Evolutionary conservation across 2,329 filamentous ascomycete genomes (phyloP), one percentile per base, ranked within the genome.

Genomic region (Botrytis byssoidea): DNA sequence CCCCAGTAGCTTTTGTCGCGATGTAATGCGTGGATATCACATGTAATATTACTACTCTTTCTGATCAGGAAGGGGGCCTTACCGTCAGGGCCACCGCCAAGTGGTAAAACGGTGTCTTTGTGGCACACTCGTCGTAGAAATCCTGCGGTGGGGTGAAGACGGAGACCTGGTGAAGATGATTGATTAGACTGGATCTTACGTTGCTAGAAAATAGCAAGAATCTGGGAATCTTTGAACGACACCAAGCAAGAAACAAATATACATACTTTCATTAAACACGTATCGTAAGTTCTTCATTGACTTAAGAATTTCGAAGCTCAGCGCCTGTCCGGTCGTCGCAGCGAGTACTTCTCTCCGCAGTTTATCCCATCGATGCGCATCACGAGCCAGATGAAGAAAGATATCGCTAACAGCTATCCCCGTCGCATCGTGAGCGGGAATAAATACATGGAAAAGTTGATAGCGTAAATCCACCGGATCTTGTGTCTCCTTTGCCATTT

Each of bases 1-100:
- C 92, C 92, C 20, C 32, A 48, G 7, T 37, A 16, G 22, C 14
- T 32, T 9, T 10, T 18, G 18, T 68, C 40, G 2, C 29, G 63
- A 29, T 68, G 63, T 29, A 68, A 16, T 2, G 32, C 14, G 4
- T 46, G 16, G 3, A 72, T 20, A 20, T 29, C 22, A 18, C n/a
- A 25, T 9, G 25, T 20, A 3, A 72, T 32, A 16, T 10, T 9
- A 18, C 22, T 72, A 12, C 35, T 61, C 29, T 64, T 48, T 22
- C 22, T 12, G 4, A 46, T 9, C 22, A 66, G 16, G 6, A 66
- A 18, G 10, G 60, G 61, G 6, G 46, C 20, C 25, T 46, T 1
- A 14, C 46, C 61, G 22, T 32, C 12, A 18, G 25, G 29, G 22
- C 22, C 42, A 14, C 69, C 69, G 0, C 29, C 59, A 6, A 22